Conservation (phyloP, 2,329 filamentous ascomycete genomes). For the Cercospora citrullina region DNA sequence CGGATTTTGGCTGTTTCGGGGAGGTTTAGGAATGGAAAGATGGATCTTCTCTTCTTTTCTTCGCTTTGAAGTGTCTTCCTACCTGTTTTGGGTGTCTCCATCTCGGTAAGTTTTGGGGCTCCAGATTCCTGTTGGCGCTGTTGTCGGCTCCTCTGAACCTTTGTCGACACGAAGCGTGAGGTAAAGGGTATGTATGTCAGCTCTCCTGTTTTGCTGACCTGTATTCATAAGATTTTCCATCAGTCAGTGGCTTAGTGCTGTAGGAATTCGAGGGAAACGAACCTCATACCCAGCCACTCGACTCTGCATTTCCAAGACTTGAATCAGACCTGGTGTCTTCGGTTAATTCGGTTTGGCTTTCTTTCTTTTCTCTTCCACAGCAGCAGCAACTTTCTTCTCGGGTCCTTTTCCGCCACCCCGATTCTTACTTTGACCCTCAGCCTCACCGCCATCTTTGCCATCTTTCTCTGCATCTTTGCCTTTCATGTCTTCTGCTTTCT, state of each 20-base stretch:
- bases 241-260: too few relatives aligned
- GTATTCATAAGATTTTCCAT: too few relatives aligned
- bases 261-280: too few relatives aligned
- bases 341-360: not conserved
- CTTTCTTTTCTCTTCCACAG: too few relatives aligned
- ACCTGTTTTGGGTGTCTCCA: not conserved
- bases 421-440: not conserved
- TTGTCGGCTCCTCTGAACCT: not conserved
- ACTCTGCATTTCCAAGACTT: constrained; percentile 7
- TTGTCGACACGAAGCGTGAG: constrained; percentile 2
- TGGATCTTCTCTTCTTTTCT: not conserved
- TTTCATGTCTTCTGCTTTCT: too few relatives aligned
- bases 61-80: not conserved
- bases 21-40: constrained; percentile 10
- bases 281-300: not conserved
- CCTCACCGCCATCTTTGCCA: not conserved
- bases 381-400: not conserved
- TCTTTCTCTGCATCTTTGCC: not conserved
- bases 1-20: constrained; percentile 20
- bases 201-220: constrained; percentile 4
- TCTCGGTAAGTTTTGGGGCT: too few relatives aligned
- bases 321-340: not conserved
- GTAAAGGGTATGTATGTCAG: not conserved
- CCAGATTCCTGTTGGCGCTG: not conserved
- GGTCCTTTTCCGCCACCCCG: not conserved